These are phyloP conservation scores for Tephrocybe rancida DNA, from an alignment of 768 basidiomycete species.

Conservation along the genomic window DNA sequence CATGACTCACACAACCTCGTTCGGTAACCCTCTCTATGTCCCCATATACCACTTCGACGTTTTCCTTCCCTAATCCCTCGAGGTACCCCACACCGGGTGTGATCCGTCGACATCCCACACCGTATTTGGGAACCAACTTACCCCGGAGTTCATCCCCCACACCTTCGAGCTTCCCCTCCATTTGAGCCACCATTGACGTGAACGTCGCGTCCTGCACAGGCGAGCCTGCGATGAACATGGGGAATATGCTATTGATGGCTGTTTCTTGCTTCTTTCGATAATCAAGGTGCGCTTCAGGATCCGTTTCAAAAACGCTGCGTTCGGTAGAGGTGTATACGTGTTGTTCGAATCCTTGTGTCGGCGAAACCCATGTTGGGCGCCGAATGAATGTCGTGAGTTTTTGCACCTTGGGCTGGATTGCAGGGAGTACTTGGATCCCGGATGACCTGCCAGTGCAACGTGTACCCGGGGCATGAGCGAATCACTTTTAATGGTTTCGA, in stretches of 20 bases:
- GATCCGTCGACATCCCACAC: conserved; percentile 35
- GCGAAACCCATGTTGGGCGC: conserved; percentile 32
- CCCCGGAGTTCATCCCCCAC: conserved; percentile 45
- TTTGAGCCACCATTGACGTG: conserved; percentile 30
- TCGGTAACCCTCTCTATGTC: conserved; percentile 30
- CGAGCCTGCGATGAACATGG: conserved; percentile 31
- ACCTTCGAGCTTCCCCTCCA: conserved; percentile 42
- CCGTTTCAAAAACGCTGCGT: conserved; percentile 34
- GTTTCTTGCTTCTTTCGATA: conserved; percentile 45
- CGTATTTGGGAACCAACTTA: conserved; percentile 35
- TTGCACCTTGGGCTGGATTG: conserved; percentile 34
- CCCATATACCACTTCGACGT: conserved; percentile 32
- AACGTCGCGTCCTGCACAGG: conserved; percentile 31
- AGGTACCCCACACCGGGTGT: conserved; percentile 37
- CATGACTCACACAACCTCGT: conserved; percentile 29
- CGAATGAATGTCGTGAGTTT: conserved; percentile 37
- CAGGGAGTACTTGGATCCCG: conserved; percentile 34
- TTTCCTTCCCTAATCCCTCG: conserved; percentile 30
- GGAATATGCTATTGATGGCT: conserved; percentile 35
- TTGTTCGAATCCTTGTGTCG: conserved; percentile 26
- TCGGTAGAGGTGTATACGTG: conserved; percentile 42
- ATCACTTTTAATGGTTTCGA: too few species aligned
- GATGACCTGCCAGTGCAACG: conserved; percentile 33
- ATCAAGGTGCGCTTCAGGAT: conserved; percentile 39
- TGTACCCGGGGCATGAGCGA: not conserved